Percentiles rank a stretch among this genome's conserved stretches.
These are phyloP conservation scores for Coleophoma crateriformis DNA, from an alignment of 2,329 filamentous ascomycete genomes.

Conservation along the genomic window DNA sequence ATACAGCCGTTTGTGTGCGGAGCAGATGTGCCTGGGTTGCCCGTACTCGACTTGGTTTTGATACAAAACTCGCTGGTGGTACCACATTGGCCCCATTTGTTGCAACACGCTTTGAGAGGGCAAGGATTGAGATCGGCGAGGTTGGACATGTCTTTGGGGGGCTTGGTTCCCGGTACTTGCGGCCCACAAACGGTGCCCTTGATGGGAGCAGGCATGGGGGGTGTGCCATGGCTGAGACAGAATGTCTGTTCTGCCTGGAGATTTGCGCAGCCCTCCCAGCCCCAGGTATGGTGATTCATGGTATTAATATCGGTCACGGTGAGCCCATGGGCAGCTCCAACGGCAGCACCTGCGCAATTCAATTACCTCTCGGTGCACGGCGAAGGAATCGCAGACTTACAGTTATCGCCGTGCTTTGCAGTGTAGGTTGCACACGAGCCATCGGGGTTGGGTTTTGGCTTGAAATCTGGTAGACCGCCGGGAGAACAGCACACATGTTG, in stretches of 20 bases:
- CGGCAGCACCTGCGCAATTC: neutral
- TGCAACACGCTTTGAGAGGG: slow-evolving; percentile 35
- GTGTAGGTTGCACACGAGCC: slow-evolving; percentile 31
- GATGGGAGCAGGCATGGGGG: slow-evolving; percentile 34
- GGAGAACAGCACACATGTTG: slow-evolving; percentile 28
- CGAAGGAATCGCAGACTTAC: slow-evolving; percentile 8
- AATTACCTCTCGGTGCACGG: too few relatives aligned
- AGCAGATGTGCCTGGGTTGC: slow-evolving; percentile 28
- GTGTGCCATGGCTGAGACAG: slow-evolving; percentile 33
- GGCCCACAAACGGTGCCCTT: slow-evolving; percentile 39
- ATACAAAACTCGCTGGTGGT: slow-evolving; percentile 30
- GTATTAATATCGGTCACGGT: slow-evolving; percentile 27
- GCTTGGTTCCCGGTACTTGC: slow-evolving; percentile 30
- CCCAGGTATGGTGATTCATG: slow-evolving; percentile 38
- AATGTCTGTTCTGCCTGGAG: slow-evolving; percentile 13
- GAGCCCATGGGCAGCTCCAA: slow-evolving; percentile 27
- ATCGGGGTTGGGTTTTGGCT: slow-evolving; percentile 24
- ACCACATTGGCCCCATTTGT: slow-evolving; percentile 32
- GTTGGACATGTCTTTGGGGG: slow-evolving; percentile 23
- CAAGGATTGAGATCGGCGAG: slow-evolving; percentile 39
- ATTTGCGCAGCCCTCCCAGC: slow-evolving; percentile 32
- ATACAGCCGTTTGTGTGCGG: slow-evolving; percentile 28
- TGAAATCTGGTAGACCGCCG: slow-evolving; percentile 24
- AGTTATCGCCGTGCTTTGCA: slow-evolving; percentile 28
- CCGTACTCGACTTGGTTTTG: slow-evolving; percentile 17